These are phyloP conservation scores for Neurospora sp. DNA, from an alignment of 495 filamentous ascomycete species.

Conservation along the genomic window DNA sequence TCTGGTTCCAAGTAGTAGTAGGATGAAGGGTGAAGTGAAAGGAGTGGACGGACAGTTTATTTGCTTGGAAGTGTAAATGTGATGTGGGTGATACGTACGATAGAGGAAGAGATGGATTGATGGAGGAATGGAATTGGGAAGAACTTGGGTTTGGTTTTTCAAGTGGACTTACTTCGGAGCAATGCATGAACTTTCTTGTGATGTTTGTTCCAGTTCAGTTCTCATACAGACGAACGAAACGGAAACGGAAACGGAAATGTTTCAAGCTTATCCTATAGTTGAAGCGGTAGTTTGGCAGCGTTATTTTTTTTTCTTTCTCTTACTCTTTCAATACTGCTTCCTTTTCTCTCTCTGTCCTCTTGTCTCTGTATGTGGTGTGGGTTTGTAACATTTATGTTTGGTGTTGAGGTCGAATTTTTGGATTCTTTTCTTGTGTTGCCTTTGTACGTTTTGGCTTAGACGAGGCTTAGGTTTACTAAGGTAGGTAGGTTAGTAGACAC, in stretches of 20 bases:
- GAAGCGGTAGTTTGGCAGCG: not conserved
- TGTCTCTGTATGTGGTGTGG: not conserved
- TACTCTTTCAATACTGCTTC: not conserved
- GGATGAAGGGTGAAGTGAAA: not conserved
- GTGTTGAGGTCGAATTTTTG: too few species aligned
- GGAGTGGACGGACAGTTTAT: not conserved
- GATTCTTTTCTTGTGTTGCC: too few species aligned
- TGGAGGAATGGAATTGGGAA: not conserved
- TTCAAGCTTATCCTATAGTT: not conserved
- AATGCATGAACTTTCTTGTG: not conserved
- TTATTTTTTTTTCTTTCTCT: not conserved
- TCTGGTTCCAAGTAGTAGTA: not conserved
- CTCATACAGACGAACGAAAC: not conserved
- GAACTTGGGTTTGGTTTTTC: not conserved
- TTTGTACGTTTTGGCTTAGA: too few species aligned
- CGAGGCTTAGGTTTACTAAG: too few species aligned
- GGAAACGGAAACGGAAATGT: not conserved
- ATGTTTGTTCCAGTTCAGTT: not conserved
- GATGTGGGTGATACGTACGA: not conserved
- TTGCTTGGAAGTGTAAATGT: not conserved
- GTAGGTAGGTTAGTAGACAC: too few species aligned
- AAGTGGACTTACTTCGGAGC: not conserved
- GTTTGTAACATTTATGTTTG: too few species aligned
- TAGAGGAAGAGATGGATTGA: not conserved
- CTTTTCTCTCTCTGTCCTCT: not conserved